These are phyloP conservation scores for Zasmidium citrigriseum DNA, from an alignment of 2,329 filamentous ascomycete genomes.

Conservation along the genomic window DNA sequence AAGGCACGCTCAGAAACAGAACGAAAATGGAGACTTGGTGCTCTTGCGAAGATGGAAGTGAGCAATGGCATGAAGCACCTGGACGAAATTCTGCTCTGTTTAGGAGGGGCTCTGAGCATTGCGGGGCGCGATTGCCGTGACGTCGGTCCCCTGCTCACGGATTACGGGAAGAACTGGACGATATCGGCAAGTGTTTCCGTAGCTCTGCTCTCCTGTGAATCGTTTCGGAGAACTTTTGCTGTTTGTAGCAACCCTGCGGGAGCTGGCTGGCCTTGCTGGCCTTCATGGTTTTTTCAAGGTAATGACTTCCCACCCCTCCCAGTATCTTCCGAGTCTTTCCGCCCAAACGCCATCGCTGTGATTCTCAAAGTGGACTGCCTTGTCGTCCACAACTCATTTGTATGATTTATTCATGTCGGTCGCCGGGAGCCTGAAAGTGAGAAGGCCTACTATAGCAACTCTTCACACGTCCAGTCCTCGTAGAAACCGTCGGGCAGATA, in stretches of 20 bases:
- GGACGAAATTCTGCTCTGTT: conserved; percentile 13
- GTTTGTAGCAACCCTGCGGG: neutral
- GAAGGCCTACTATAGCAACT: conserved; percentile 62
- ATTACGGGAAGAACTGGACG: neutral
- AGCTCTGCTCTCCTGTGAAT: neutral
- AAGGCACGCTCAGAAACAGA: no score
- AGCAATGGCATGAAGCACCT: conserved; percentile 14
- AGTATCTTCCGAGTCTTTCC: neutral
- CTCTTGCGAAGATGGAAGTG: no score
- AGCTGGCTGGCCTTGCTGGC: neutral
- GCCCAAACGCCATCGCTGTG: conserved; percentile 22
- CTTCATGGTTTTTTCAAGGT: neutral
- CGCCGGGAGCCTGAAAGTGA: neutral
- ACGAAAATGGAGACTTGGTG: no score
- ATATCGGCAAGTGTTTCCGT: conserved; percentile 1
- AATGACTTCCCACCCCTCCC: neutral
- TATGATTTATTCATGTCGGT: neutral
- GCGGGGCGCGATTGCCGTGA: conserved; percentile 7
- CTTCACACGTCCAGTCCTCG: conserved; percentile 99
- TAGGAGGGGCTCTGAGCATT: neutral
- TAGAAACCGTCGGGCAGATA: conserved; percentile 99
- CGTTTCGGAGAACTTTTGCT: neutral
- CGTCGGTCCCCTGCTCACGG: neutral
- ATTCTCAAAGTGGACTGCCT: neutral
- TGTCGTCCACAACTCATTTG: neutral